Evolutionary conservation across 1,139 yeast genomes (phyloP).

Genomic region (Suhomyces anneliseae): DNA sequence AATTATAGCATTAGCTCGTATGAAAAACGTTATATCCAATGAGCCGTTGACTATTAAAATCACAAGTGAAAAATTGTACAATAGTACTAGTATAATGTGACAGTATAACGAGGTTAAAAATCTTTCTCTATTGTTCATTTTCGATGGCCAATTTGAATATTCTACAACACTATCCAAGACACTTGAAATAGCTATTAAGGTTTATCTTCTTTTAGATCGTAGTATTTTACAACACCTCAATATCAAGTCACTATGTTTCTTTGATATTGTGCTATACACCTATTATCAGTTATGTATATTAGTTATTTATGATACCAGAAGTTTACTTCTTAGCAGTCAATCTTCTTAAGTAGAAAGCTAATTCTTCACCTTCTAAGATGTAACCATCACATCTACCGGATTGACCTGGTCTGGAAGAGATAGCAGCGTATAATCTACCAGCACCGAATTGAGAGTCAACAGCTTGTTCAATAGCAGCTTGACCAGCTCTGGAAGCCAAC

Average conservation of each 20-base stretch:
- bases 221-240: neutral
- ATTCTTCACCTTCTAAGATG: slow-evolving; percentile 99
- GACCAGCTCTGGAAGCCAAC: slow-evolving; percentile 86
- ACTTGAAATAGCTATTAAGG: too few relatives aligned
- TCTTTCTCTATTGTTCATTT: too few relatives aligned
- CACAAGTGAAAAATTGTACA: too few relatives aligned
- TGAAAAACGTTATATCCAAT: too few relatives aligned
- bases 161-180: too few relatives aligned
- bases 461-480: slow-evolving; percentile 83
- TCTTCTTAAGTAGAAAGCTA: slow-evolving; percentile 99
- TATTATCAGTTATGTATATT: neutral
- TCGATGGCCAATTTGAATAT: too few relatives aligned
- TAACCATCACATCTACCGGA: slow-evolving; percentile 99
- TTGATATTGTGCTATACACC: neutral
- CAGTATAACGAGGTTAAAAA: too few relatives aligned
- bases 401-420: slow-evolving; percentile 99
- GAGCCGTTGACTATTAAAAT: too few relatives aligned
- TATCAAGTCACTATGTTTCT: neutral
- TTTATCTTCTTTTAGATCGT: neutral
- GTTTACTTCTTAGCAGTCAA: slow-evolving; percentile 96
- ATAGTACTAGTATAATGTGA: too few relatives aligned
- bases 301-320: slow-evolving; percentile 7
- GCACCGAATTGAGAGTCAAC: slow-evolving; percentile 96
- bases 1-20: too few relatives aligned
- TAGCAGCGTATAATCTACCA: slow-evolving; percentile 98